Evolutionary conservation across 305 asterid species (phyloP).

Genomic region (Fraxinus albicans): DNA sequence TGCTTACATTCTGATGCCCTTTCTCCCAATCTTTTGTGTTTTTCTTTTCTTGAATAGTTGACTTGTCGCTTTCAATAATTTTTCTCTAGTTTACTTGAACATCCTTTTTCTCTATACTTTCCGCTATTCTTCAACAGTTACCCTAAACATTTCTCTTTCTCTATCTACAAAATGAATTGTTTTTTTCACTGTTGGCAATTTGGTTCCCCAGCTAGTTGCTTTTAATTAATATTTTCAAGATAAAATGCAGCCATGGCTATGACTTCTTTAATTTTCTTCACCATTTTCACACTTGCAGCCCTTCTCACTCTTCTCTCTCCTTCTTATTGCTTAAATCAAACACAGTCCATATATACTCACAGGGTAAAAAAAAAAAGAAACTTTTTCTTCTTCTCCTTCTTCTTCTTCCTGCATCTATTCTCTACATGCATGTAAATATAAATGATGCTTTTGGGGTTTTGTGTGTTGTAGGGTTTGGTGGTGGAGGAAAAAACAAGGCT

Average conservation of each 20-base stretch:
- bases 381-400: neutral
- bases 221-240: slow-evolving; percentile 5
- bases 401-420: neutral
- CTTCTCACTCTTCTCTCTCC: slow-evolving; percentile 26
- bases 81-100: neutral
- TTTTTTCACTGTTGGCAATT: neutral
- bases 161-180: neutral
- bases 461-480: slow-evolving; percentile 25
- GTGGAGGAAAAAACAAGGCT: slow-evolving; percentile 40
- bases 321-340: slow-evolving; percentile 22
- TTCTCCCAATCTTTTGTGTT: slow-evolving; percentile 36
- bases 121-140: slow-evolving; percentile 7
- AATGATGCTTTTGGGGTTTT: neutral
- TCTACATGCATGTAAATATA: neutral
- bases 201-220: neutral
- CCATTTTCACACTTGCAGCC: slow-evolving; percentile 1
- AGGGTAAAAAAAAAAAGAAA: neutral
- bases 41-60: slow-evolving; percentile 49
- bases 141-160: neutral
- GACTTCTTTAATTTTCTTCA: slow-evolving; percentile 29
- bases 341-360: slow-evolving; percentile 14
- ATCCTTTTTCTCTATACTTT: neutral
- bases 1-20: slow-evolving; percentile 22
- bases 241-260: slow-evolving; percentile 52
- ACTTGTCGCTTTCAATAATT: slow-evolving; percentile 43